A percentile compares a stretch with the other conserved stretches of the same genome.
These are phyloP conservation scores for Fomitopsis palustris DNA, from an alignment of 1,284 basidiomycete species.

Conservation along the genomic window DNA sequence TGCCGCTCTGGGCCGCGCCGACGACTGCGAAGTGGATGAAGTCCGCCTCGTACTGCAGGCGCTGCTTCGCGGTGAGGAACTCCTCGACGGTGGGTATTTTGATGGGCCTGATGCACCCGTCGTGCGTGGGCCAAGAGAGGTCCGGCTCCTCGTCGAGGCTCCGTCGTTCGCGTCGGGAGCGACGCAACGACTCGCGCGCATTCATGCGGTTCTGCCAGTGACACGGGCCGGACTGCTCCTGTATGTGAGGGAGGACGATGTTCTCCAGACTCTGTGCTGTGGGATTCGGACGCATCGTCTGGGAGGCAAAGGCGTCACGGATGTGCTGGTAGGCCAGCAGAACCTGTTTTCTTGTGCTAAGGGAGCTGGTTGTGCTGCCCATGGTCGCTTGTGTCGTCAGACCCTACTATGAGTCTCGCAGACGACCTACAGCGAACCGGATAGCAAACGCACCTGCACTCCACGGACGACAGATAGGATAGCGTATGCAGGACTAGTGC, in stretches of 20 bases:
- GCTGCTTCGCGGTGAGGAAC: too few species aligned
- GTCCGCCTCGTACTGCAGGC: not conserved
- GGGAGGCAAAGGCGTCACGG: not conserved
- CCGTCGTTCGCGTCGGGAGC: not conserved
- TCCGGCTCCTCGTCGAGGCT: not conserved
- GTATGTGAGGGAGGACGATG: not conserved
- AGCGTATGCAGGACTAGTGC: too few species aligned
- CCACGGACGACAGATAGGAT: too few species aligned
- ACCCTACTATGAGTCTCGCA: too few species aligned
- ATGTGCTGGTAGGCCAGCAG: not conserved
- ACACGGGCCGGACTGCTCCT: not conserved
- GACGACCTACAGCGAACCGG: too few species aligned
- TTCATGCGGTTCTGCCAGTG: not conserved
- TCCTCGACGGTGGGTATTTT: too few species aligned
- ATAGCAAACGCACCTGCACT: too few species aligned
- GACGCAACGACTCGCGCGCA: not conserved
- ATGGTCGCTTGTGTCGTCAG: not conserved
- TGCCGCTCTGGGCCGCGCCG: not conserved
- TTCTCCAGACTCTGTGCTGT: not conserved
- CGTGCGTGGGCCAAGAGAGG: not conserved
- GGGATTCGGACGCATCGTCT: not conserved
- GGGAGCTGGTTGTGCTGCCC: not conserved
- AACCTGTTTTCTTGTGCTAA: not conserved
- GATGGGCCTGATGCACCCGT: not conserved
- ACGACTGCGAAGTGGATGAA: not conserved